Conservation (phyloP, 805 yeast genomes). For the Metschnikowia gelsemii region DNA sequence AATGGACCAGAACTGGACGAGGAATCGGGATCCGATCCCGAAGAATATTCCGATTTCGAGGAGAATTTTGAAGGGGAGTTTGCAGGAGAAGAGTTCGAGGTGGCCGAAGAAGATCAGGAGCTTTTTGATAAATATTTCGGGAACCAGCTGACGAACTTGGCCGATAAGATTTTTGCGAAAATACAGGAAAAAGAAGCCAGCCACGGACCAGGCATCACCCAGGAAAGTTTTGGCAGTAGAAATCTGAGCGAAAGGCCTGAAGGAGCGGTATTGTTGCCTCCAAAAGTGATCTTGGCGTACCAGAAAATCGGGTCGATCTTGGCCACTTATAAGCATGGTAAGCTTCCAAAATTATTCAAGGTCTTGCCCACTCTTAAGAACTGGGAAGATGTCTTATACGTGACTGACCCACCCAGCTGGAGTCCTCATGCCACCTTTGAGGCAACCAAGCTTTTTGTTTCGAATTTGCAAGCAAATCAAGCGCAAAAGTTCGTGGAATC, state of each 20-base stretch:
- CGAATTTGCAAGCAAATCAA: constrained; percentile 82
- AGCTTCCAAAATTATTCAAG: constrained; percentile 93
- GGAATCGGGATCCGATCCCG: constrained; percentile 47
- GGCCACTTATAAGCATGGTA: constrained; percentile 90
- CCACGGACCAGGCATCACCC: constrained; percentile 16
- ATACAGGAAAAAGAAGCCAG: constrained; percentile 66
- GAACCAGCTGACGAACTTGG: constrained; percentile 59
- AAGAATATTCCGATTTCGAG: constrained; percentile 56
- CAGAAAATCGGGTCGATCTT: constrained; percentile 86
- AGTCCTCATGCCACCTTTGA: constrained; percentile 93
- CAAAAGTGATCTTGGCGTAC: constrained; percentile 93
- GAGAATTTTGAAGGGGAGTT: constrained; percentile 28
- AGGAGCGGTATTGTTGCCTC: constrained; percentile 86
- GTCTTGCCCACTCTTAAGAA: constrained; percentile 88
- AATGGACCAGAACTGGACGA: constrained; percentile 32
- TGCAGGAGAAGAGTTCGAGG: constrained; percentile 61
- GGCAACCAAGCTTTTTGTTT: constrained; percentile 91
- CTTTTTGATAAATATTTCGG: constrained; percentile 75
- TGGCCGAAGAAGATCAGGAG: constrained; percentile 80
- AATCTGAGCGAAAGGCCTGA: constrained; percentile 13
- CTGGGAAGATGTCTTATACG: constrained; percentile 94
- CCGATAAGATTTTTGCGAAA: constrained; percentile 91
- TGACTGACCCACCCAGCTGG: constrained; percentile 92
- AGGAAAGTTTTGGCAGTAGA: constrained; percentile 9
- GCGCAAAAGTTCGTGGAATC: constrained; percentile 78